phyloP scores from a whole-genome alignment of 2,329 filamentous ascomycete genomes.

The Pestalotiopsis sp. region DNA sequence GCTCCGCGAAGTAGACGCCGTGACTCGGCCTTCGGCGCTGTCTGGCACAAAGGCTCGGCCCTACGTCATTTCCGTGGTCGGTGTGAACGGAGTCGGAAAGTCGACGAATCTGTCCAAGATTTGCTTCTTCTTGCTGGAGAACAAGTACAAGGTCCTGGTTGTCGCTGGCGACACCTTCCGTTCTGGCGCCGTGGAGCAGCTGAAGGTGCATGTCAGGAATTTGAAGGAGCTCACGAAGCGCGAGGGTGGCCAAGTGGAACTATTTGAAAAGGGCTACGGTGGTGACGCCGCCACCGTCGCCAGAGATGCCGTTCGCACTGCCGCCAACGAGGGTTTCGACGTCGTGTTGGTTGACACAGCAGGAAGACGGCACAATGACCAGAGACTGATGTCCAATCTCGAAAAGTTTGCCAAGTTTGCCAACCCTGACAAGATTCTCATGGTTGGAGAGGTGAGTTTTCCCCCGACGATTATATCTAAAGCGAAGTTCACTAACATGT shows the following conservation, averaged over 20 bases:
- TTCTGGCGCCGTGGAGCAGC: constrained; percentile 93
- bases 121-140: constrained; percentile 95
- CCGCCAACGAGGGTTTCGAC: constrained; percentile 75
- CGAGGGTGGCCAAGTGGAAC: constrained; percentile 82
- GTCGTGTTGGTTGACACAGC: constrained; percentile 98
- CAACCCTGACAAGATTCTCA: constrained; percentile 96
- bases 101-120: constrained; percentile 98
- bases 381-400: constrained; percentile 91
- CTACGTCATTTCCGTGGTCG: constrained; percentile 97
- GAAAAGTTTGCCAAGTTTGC: constrained; percentile 98
- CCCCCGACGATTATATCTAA: background rate
- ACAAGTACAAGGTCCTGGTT: constrained; percentile 93
- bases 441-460: constrained; percentile 71
- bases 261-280: constrained; percentile 97
- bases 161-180: constrained; percentile 97
- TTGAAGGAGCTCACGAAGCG: constrained; percentile 84
- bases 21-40: constrained; percentile 67
- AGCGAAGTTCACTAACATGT: constrained; percentile 8
- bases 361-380: constrained; percentile 91
- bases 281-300: constrained; percentile 96
- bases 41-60: constrained; percentile 71
- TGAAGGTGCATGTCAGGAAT: constrained; percentile 93
- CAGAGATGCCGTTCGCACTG: constrained; percentile 87
- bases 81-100: constrained; percentile 97
- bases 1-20: constrained; percentile 85